Evolutionary conservation across 2,329 filamentous ascomycete genomes (phyloP), one percentile per base, ranked within the genome.

Genomic region (Sclerotinia minor): DNA sequence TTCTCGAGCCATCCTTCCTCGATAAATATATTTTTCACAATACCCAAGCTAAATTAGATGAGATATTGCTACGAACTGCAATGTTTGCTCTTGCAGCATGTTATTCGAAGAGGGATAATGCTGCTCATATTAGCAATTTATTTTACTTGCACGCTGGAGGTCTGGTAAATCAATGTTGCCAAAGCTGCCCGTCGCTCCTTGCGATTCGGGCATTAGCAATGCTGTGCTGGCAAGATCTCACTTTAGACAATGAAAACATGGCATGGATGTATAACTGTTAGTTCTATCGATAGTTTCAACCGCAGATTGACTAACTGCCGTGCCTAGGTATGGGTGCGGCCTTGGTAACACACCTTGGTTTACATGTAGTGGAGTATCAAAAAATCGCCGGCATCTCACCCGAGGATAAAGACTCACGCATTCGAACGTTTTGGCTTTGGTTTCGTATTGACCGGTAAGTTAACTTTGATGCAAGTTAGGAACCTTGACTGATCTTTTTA

Each of bases 341-440:
- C 41, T 11, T 38, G 38, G 38, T 35, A 57, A 41, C 54, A 38
- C 54, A 57, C n/a, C 54, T 57, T 57, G 54, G 54, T 21, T 17
- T 57, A 15, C 32, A 57, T 57, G 54, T 57, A n/a, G 32, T 57
- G 13, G n/a, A 24, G n/a, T 15, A 38, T 5, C 54, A 57, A 5
- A 57, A 57, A 5, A 57, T 41, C 35, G 35, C 54, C 17, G 32
- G 32, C 32, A 57, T 57, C 13, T 57, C 35, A 4, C 32, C 54
- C 15, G 35, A 57, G 15, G 17, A 35, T n/a, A 57, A 38, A 41
- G 35, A 57, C 32, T 57, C 54, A 41, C 32, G 54, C n/a, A 57
- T 57, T 11, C 54, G 54, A 41, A 57, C 54, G n/a, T 38, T 55
- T 35, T 57, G 54, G 54, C 54, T 57, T 57, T 57, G 32, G 54